Base-by-base conservation (phyloP, 306 rosid genomes). In the Ochetophila trinervis region DNA sequence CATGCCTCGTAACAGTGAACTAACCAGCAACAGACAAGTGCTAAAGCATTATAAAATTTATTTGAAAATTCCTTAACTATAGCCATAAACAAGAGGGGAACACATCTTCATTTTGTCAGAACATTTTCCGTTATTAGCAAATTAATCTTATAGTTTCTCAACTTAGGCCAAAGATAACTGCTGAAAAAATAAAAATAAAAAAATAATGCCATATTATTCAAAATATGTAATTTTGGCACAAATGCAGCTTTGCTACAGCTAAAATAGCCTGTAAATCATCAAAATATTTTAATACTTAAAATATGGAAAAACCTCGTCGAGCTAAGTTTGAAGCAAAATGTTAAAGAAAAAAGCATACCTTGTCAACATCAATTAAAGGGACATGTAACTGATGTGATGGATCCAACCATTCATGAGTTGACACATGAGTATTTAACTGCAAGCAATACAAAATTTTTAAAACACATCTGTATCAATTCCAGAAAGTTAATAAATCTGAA, bases 341-440 rank as follows among this genome's bases (percentile, higher is more conserved):
- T n/a, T n/a, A n/a, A n/a, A n/a, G n/a, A n/a, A n/a, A n/a, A 22
- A 62, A 23, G 13, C 12, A 74, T 80, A 93, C 98, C 97, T 93
- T 93, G 69, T 93, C 97, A 62, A 87, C 91, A 67, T 93, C 98
- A 79, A 86, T 91, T 61, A 93, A 83, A 27, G 98, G 97, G 80
- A 93, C 97, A 76, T 87, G 60, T 50, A 78, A 63, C 53, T 83
- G 96, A 42, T 74, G 63, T n/a, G 94, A 84, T 53, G 87, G 88
- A 57, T 81, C 90, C 83, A 87, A 68, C 89, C 94, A 90, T 53
- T 80, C 85, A 21, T 78, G 95, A 45, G 37, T 62, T 35, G 84
- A 54, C 40, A 53, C 88, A 97, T 92, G 84, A 76, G 74, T 14
- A 8, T 53, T 35, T 76, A 22, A 78, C 22, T 65, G 32, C 68